These are phyloP conservation scores for Rhizoctonia solani DNA, from an alignment of 1,284 basidiomycete species.

Conservation along the genomic window DNA sequence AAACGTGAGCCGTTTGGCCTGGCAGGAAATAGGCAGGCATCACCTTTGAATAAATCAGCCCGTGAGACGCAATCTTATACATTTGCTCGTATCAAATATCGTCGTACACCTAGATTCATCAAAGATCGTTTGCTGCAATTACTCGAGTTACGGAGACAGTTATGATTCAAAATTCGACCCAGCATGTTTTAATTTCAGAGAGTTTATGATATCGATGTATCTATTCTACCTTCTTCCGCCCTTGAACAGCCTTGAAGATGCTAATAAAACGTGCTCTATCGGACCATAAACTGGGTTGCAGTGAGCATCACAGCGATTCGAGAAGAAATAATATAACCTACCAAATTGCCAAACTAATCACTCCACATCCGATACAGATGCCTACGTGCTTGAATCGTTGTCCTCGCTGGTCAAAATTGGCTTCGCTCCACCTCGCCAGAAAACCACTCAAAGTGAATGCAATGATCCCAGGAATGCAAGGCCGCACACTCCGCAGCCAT, in stretches of 20 bases:
- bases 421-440: constrained; percentile 16
- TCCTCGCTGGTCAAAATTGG: not conserved
- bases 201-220: no score
- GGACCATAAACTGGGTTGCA: not conserved
- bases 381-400: not conserved
- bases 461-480: not conserved
- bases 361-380: constrained; percentile 16
- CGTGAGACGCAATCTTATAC: no score
- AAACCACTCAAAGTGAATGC: constrained; percentile 2
- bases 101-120: no score
- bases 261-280: constrained; percentile 9
- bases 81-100: no score
- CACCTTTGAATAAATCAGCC: no score
- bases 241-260: not conserved
- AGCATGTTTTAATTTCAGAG: no score
- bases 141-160: no score
- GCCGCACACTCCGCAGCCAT: not conserved
- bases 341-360: constrained; percentile 14
- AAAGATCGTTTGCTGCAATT: no score
- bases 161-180: no score
- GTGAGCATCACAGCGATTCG: not conserved
- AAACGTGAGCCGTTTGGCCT: no score
- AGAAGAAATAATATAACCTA: not conserved
- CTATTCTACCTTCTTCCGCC: not conserved
- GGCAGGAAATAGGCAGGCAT: no score